Base-by-base conservation (phyloP, 768 basidiomycete species). In the Leucocoprinus birnbaumii region DNA sequence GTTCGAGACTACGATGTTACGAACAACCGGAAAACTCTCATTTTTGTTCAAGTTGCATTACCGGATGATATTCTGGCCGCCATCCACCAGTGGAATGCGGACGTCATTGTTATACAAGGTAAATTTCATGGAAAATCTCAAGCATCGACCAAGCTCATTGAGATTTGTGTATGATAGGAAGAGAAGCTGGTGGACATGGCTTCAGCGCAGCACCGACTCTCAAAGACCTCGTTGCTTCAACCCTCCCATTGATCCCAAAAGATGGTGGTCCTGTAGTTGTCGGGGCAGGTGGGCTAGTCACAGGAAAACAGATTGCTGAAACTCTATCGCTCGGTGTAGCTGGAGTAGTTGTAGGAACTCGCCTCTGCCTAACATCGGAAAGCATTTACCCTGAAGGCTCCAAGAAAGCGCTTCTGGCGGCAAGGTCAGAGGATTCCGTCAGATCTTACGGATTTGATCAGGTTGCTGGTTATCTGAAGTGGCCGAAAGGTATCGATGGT, bases 41-140 rank as follows among this genome's bases (percentile, higher is more conserved):
- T 93, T 34, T 87, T 88, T 60, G 75, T 86, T 9, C 85, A 85
- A 61, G 72, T 90, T n/a, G 75, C 77, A 37, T 82, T 82, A 34
- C 75, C 80, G 7, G 70, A 81, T 54, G 80, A 87, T 55, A 87
- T 85, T 6, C 68, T 76, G n/a, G 58, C 73, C 49, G 90, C 89
- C 18, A 64, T 74, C n/a, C 70, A 81, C 24, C 73, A 80, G 16
- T 89, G 84, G 83, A 80, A 83, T 59, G 82, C 74, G 6, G 91
- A 94, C 65, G 80, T 85, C 35, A 68, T 94, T 53, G 83, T 94
- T n/a, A 86, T 82, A 1, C 91, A 94, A 82, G 89, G 91, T 88
- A 48, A n/a, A n/a, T 31, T 31, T 11, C 31, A 31, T 5, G 31
- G 11, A 5, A n/a, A n/a, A n/a, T n/a, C n/a, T n/a, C n/a, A n/a